These are phyloP conservation scores for Coriolopsis trogii DNA, from an alignment of 1,284 basidiomycete species.

Conservation along the genomic window DNA sequence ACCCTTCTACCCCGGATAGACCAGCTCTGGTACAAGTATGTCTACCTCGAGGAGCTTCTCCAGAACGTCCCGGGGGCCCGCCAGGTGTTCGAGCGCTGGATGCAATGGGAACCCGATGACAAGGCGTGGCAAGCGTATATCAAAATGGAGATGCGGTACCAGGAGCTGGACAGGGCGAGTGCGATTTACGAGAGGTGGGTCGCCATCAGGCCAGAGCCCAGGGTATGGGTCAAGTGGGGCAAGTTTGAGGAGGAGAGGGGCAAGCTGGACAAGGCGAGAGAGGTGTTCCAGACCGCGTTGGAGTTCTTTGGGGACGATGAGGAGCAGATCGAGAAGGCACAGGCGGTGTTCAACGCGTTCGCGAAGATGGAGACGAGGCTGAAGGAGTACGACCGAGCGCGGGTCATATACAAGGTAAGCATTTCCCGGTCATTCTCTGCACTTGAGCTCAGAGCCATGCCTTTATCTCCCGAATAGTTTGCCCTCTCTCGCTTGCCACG, in stretches of 20 bases:
- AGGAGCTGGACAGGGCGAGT: conserved; percentile 91
- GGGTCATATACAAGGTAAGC: conserved; percentile 93
- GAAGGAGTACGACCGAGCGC: conserved; percentile 95
- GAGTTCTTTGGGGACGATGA: conserved; percentile 98
- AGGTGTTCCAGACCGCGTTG: conserved; percentile 96
- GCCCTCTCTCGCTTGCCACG: conserved; percentile 90
- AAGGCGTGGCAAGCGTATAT: conserved; percentile 99
- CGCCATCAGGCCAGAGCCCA: conserved; percentile 89
- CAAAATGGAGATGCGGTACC: conserved; percentile 94
- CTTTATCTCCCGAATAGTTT: conserved; percentile 70
- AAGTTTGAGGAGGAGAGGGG: conserved; percentile 96
- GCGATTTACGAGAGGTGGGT: conserved; percentile 96
- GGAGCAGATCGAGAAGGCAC: conserved; percentile 96
- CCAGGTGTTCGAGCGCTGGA: conserved; percentile 99
- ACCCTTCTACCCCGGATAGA: conserved; percentile 95
- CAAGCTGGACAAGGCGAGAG: conserved; percentile 86
- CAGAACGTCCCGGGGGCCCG: conserved; percentile 95
- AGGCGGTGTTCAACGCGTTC: conserved; percentile 94
- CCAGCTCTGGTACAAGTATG: conserved; percentile 98
- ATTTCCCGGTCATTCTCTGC: background rate
- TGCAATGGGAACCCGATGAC: conserved; percentile 99
- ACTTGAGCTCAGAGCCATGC: no score
- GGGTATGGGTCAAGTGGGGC: conserved; percentile 96
- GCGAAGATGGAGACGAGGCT: conserved; percentile 97
- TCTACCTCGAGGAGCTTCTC: conserved; percentile 96